Percentiles rank a stretch among this genome's conserved stretches.
Evolutionary conservation across 306 rosid species (phyloP).

Genomic region (Psophocarpus tetragonolobus): DNA sequence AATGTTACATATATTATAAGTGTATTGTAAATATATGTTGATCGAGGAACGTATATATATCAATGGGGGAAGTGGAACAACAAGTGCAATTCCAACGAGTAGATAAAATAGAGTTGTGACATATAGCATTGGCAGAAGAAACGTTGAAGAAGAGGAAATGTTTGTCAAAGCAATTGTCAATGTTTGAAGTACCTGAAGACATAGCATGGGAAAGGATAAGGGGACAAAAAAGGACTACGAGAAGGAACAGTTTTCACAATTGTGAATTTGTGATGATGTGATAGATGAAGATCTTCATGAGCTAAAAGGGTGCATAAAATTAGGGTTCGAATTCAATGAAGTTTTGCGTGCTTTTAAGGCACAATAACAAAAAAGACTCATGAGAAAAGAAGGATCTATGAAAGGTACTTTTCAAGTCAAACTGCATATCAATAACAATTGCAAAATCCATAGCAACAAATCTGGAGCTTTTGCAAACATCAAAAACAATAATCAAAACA

Average conservation of each 20-base stretch:
- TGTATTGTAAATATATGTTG: not conserved
- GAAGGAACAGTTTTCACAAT: conserved; percentile 33
- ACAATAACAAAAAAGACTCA: no score
- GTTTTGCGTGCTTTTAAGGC: no score
- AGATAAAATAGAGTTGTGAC: conserved; percentile 24
- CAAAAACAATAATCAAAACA: no score
- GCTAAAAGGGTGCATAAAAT: conserved; percentile 81
- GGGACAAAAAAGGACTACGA: conserved; percentile 42
- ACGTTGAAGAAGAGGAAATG: conserved; percentile 46
- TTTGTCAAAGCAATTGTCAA: conserved; percentile 54
- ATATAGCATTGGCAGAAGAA: conserved; percentile 34
- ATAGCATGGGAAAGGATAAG: conserved; percentile 84
- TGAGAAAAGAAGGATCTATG: no score
- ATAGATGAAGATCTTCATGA: conserved; percentile 77
- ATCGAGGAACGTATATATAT: not conserved
- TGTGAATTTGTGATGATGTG: conserved; percentile 37
- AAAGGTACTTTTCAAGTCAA: no score
- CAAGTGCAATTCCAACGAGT: not conserved
- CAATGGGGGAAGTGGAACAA: not conserved
- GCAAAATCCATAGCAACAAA: no score
- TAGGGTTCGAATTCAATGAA: conserved; percentile 92
- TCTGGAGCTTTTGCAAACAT: no score
- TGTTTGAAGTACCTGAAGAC: conserved; percentile 59
- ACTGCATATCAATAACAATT: no score
- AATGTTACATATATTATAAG: not conserved